A percentile compares a stretch with the other conserved stretches of the same genome.
These are phyloP conservation scores for Lentinula sp. DNA, from an alignment of 768 basidiomycete species.

Conservation along the genomic window DNA sequence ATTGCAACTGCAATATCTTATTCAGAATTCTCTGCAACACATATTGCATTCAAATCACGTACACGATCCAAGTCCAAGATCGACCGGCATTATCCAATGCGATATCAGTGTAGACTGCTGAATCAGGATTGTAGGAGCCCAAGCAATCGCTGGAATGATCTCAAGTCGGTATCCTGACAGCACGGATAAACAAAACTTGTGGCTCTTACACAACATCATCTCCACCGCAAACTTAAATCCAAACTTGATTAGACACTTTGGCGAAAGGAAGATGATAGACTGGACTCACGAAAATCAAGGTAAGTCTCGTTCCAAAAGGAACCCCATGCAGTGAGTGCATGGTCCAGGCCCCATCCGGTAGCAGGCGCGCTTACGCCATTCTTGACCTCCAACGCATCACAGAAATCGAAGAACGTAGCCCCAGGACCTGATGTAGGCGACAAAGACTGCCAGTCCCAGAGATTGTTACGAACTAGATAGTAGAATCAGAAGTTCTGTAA, in stretches of 20 bases:
- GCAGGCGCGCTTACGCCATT: conserved; percentile 30
- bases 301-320: conserved; percentile 33
- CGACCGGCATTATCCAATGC: conserved; percentile 47
- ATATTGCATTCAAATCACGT: conserved; percentile 11
- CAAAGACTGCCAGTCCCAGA: conserved; percentile 44
- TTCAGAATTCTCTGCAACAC: neutral
- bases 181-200: neutral
- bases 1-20: conserved; percentile 45
- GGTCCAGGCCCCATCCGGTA: conserved; percentile 36
- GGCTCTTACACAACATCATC: conserved; percentile 39
- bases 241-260: neutral
- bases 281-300: conserved; percentile 5
- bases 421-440: conserved; percentile 28
- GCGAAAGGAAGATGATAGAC: neutral
- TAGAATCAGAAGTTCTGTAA: neutral
- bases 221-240: conserved; percentile 43
- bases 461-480: conserved; percentile 19
- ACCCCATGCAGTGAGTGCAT: conserved; percentile 39
- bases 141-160: conserved; percentile 28
- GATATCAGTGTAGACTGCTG: conserved; percentile 46
- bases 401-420: conserved; percentile 34
- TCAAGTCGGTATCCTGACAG: neutral
- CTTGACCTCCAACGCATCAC: conserved; percentile 41
- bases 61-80: conserved; percentile 74
- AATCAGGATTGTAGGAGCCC: conserved; percentile 33